phyloP scores from a whole-genome alignment of 805 yeast species.

The Wickerhamiella qilinensis region DNA sequence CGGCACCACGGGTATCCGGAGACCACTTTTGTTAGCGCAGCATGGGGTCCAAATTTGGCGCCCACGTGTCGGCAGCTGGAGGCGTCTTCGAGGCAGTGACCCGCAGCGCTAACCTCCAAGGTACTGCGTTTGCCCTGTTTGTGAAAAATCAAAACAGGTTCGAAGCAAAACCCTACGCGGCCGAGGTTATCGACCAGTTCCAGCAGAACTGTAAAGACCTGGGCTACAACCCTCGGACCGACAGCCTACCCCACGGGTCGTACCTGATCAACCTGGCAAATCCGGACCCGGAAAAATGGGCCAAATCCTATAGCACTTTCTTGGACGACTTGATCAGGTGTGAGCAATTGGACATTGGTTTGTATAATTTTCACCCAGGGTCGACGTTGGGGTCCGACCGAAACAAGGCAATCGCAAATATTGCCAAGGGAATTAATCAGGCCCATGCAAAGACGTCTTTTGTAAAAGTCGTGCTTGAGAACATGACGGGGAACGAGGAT shows the following conservation, averaged over 20 bases:
- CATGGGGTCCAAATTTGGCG: conserved; percentile 37
- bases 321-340: conserved; percentile 79
- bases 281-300: conserved; percentile 67
- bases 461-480: conserved; percentile 83
- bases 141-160: conserved; percentile 81
- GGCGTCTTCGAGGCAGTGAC: conserved; percentile 56
- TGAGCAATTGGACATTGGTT: conserved; percentile 68
- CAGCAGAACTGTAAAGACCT: conserved; percentile 41
- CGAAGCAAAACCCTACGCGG: conserved; percentile 64
- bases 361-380: conserved; percentile 81
- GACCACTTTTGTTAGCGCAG: too few relatives aligned
- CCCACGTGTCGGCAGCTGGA: conserved; percentile 74
- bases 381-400: conserved; percentile 66
- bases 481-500: conserved; percentile 96
- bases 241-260: conserved; percentile 86
- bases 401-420: conserved; percentile 39
- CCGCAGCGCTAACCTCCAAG: conserved; percentile 40
- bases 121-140: conserved; percentile 80
- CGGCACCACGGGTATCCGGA: too few relatives aligned
- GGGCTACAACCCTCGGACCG: conserved; percentile 33
- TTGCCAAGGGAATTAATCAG: conserved; percentile 66
- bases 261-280: conserved; percentile 86
- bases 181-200: conserved; percentile 54
- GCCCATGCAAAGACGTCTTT: conserved; percentile 59
- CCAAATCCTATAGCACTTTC: conserved; percentile 59